Percentiles rank a stretch among this genome's conserved stretches.
These are phyloP conservation scores for Pseudogymnoascus sp. DNA, from an alignment of 2,329 filamentous ascomycete species.

Conservation along the genomic window DNA sequence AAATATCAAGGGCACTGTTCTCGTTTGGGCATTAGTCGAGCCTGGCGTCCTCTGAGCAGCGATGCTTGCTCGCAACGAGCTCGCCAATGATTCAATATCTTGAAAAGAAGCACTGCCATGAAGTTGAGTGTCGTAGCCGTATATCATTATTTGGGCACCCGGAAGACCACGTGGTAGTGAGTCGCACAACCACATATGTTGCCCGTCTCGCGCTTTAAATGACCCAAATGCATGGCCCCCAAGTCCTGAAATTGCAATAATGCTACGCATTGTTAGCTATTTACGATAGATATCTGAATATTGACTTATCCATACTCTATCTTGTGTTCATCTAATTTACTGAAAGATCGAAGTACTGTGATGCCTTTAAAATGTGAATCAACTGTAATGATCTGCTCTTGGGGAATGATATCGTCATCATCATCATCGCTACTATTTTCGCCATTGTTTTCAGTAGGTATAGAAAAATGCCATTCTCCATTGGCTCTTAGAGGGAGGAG, in stretches of 20 bases:
- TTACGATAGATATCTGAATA: background rate
- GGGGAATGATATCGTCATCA: background rate
- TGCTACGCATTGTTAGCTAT: background rate
- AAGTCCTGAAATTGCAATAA: background rate
- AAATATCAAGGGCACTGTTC: constrained; percentile 14
- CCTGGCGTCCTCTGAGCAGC: background rate
- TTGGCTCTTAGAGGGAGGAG: background rate
- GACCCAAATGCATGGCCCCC: background rate
- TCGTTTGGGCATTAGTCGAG: background rate
- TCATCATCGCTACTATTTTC: background rate
- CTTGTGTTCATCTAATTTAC: background rate
- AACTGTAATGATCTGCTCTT: background rate
- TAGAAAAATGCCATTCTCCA: background rate
- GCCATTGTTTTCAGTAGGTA: background rate
- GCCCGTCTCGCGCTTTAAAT: background rate
- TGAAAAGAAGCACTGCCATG: background rate
- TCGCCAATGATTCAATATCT: background rate
- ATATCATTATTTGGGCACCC: background rate
- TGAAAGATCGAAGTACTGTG: background rate
- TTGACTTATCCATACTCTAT: background rate
- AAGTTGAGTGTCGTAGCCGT: background rate
- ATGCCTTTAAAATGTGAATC: constrained; percentile 3
- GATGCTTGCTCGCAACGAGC: background rate
- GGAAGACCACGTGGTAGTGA: background rate
- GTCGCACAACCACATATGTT: constrained; percentile 4